Evolutionary conservation across 202 grass and related monocot genomes (phyloP).

Genomic region (Bolboschoenoplectus hybrid): DNA sequence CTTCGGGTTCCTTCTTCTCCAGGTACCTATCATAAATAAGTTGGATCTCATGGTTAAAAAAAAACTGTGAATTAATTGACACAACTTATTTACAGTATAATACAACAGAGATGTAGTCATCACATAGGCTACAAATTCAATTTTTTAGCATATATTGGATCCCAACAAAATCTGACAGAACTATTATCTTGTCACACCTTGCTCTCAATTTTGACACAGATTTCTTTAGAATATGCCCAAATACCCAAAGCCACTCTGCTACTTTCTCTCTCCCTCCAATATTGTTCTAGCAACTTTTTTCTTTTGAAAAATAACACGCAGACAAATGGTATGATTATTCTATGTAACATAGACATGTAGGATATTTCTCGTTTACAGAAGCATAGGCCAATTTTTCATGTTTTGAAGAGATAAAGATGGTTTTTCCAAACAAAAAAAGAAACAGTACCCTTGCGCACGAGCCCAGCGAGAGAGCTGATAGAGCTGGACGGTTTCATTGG

Average conservation of each 20-base stretch:
- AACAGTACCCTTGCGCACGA: conserved; percentile 60
- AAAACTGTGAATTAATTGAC: conserved; percentile 1
- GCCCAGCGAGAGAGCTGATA: conserved; percentile 78
- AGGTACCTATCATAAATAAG: conserved; percentile 49
- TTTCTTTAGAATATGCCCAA: neutral
- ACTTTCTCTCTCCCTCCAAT: neutral
- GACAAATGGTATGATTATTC: neutral
- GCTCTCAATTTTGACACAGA: conserved; percentile 4
- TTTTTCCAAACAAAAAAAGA: neutral
- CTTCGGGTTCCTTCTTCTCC: conserved; percentile 66
- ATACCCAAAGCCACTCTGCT: neutral
- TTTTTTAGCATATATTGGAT: neutral
- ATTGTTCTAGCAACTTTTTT: neutral
- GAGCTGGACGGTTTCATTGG: conserved; percentile 86
- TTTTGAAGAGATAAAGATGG: neutral
- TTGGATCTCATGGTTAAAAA: neutral
- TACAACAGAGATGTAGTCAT: conserved; percentile 17
- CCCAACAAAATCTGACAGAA: neutral
- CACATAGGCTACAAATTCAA: neutral
- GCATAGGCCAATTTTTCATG: neutral
- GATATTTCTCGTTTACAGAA: neutral
- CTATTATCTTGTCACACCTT: neutral
- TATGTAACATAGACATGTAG: neutral
- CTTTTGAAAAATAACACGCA: neutral
- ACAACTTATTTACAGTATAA: neutral